phyloP scores from a whole-genome alignment of 2,329 filamentous ascomycete species.

The Apiospora saccharicola region DNA sequence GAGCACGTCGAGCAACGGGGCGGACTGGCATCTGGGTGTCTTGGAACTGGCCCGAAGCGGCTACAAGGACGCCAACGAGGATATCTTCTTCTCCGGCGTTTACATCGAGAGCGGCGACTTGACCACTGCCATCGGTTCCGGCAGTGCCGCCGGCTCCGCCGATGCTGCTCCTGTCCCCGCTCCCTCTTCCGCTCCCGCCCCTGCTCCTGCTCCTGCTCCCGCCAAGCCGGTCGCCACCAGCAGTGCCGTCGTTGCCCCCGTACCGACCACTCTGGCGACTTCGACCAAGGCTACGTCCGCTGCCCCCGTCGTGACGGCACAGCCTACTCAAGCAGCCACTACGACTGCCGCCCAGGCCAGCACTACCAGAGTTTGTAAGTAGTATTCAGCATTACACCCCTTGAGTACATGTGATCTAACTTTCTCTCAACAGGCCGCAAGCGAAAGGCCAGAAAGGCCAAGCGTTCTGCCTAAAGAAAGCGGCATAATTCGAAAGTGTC shows the following conservation, averaged over 20 bases:
- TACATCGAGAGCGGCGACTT: slow-evolving; percentile 69
- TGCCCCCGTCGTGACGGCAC: neutral
- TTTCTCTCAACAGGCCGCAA: slow-evolving; percentile 3
- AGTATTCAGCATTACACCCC: too few relatives aligned
- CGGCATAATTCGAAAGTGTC: neutral
- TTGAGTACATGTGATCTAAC: neutral
- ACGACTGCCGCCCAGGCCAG: neutral
- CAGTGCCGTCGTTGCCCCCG: neutral
- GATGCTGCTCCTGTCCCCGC: neutral
- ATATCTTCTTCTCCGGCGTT: slow-evolving; percentile 72
- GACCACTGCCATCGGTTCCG: slow-evolving; percentile 37
- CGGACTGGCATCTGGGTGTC: slow-evolving; percentile 77
- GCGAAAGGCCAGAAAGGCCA: slow-evolving; percentile 8
- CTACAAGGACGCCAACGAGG: slow-evolving; percentile 62
- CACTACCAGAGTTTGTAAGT: neutral
- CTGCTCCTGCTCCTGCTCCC: neutral
- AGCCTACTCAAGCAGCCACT: neutral
- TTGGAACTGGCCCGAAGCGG: slow-evolving; percentile 68
- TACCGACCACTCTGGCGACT: neutral
- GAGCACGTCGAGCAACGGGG: slow-evolving; percentile 56
- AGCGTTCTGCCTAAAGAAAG: neutral
- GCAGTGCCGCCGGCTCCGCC: neutral
- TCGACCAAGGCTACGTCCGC: neutral
- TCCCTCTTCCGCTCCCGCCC: neutral
- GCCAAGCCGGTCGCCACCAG: neutral